Evolutionary conservation across 306 rosid genomes (phyloP).

Genomic region (Casuarina glauca): DNA sequence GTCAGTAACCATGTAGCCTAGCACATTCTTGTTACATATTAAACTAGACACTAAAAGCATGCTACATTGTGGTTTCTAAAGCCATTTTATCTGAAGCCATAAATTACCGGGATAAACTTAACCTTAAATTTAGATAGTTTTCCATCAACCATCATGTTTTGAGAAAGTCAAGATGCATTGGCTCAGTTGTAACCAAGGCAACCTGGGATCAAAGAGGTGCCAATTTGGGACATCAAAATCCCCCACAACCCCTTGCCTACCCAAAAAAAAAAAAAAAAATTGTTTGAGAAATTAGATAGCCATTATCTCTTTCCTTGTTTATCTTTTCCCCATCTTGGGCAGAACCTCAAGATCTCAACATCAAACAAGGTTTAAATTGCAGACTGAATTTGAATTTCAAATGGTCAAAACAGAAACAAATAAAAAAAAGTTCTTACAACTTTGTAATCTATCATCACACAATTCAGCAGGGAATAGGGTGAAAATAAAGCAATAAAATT

Average conservation of each 20-base stretch:
- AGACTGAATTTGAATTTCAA: neutral
- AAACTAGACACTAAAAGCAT: neutral
- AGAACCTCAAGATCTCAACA: neutral
- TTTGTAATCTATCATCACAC: neutral
- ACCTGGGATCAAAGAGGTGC: too few relatives aligned
- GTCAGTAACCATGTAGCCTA: neutral
- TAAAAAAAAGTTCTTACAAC: neutral
- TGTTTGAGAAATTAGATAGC: neutral
- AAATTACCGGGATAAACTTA: neutral
- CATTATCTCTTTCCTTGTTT: neutral
- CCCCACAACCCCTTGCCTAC: too few relatives aligned
- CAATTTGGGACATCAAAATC: too few relatives aligned
- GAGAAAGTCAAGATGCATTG: too few relatives aligned
- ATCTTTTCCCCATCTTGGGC: neutral
- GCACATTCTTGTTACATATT: neutral
- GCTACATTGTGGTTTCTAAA: neutral
- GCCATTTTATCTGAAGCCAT: neutral
- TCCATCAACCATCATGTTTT: too few relatives aligned
- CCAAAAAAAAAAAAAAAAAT: neutral
- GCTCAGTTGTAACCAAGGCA: too few relatives aligned
- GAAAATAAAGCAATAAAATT: neutral
- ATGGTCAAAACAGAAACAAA: neutral
- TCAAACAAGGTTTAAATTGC: neutral
- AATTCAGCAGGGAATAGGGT: neutral
- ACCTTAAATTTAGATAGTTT: too few relatives aligned